Conservation (phyloP, 441 rosid genomes). For the Metrosideros polymorpha region DNA sequence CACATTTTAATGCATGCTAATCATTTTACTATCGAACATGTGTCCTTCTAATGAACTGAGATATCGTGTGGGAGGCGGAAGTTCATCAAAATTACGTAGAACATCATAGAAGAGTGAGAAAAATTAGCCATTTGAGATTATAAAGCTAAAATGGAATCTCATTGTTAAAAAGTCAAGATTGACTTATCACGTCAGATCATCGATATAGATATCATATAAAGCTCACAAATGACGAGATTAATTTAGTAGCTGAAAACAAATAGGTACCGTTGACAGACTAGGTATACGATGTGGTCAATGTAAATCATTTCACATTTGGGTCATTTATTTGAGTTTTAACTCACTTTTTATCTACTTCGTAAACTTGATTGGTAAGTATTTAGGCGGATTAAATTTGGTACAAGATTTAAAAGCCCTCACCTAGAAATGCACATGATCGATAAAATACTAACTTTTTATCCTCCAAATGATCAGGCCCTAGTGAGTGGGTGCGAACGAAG, state of each 20-base stretch:
- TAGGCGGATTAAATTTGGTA: neutral
- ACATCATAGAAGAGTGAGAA: no score
- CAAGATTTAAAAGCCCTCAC: neutral
- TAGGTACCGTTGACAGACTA: no score
- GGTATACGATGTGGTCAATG: no score
- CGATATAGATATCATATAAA: no score
- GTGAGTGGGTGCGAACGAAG: neutral
- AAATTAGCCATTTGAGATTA: no score
- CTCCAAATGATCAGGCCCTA: neutral
- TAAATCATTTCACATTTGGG: rapidly evolving
- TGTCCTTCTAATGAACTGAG: neutral
- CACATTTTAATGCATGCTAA: neutral
- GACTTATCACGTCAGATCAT: no score
- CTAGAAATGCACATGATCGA: neutral
- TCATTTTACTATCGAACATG: neutral
- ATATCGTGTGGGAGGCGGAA: neutral
- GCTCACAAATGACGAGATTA: no score
- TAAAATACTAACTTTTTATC: neutral
- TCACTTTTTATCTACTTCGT: neutral
- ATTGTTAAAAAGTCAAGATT: no score
- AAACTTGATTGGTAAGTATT: neutral
- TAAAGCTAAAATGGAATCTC: no score
- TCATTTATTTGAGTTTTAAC: neutral
- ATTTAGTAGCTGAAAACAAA: no score
- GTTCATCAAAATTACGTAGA: neutral